A percentile compares a stretch with the other conserved stretches of the same genome.
Evolutionary conservation across 2,329 filamentous ascomycete genomes (phyloP).

Genomic region (Calonectria crousiana): DNA sequence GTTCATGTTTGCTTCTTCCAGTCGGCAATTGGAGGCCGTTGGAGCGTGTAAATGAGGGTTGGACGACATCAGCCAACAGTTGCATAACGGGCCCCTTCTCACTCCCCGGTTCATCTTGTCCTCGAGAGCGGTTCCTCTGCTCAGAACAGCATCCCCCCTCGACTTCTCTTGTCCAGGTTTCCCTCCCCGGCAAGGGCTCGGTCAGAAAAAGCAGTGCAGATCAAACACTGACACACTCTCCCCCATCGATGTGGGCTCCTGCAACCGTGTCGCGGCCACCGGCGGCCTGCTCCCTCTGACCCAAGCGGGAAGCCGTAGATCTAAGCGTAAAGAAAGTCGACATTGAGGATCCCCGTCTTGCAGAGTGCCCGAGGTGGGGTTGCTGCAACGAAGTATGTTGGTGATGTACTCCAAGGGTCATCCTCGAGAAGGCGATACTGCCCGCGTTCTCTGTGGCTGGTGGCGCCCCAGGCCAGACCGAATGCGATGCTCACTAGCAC

Average conservation of each 20-base stretch:
- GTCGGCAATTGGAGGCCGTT: neutral
- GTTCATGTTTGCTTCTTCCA: slow-evolving; percentile 9
- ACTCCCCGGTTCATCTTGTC: slow-evolving; percentile 3
- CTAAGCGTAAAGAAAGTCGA: slow-evolving; percentile 9
- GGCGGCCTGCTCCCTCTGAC: neutral
- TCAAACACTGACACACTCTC: slow-evolving; percentile 12
- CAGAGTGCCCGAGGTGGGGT: slow-evolving; percentile 15
- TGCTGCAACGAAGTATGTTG: neutral
- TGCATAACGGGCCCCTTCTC: slow-evolving; percentile 4
- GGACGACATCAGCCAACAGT: neutral
- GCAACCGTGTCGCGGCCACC: slow-evolving; percentile 1
- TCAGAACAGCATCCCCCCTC: neutral
- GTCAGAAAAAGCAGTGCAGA: neutral
- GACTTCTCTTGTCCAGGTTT: neutral
- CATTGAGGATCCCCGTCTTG: neutral
- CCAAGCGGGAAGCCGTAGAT: neutral
- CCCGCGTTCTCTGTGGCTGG: neutral
- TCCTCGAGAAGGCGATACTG: slow-evolving; percentile 16
- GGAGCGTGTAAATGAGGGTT: neutral
- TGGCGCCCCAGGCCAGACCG: slow-evolving; percentile 27
- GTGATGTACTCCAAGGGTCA: slow-evolving; percentile 8
- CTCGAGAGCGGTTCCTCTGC: slow-evolving; percentile 6
- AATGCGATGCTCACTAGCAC: slow-evolving; percentile 13
- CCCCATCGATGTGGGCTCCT: slow-evolving; percentile 12
- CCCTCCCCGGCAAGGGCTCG: neutral